phyloP scores from a whole-genome alignment of 108 stramenopile species.

The Parietichytrium sp. region DNA sequence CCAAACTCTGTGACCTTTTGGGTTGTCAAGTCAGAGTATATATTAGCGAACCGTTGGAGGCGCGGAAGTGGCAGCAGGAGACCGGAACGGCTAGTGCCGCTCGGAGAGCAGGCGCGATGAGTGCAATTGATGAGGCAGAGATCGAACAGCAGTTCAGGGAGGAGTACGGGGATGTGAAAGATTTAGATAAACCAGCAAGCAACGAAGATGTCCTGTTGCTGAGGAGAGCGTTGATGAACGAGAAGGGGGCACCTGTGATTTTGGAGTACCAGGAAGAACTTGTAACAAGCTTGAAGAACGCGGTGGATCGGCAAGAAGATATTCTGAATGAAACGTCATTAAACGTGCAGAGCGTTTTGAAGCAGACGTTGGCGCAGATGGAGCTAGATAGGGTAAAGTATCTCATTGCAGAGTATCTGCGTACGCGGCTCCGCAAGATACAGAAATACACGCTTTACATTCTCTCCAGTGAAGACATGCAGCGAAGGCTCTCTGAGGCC shows the following conservation, averaged over 20 bases:
- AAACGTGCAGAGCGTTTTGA: not conserved
- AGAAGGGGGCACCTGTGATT: conserved; percentile 13
- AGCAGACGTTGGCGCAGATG: not conserved
- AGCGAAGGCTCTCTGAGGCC: not conserved
- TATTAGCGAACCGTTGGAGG: too few species aligned
- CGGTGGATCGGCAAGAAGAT: conserved; percentile 21
- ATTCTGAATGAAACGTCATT: not conserved
- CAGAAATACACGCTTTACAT: not conserved
- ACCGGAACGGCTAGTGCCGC: not conserved
- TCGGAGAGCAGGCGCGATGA: not conserved
- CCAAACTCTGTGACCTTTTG: too few species aligned
- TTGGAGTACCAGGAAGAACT: conserved; percentile 1
- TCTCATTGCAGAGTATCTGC: conserved; percentile 9
- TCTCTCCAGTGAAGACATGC: not conserved
- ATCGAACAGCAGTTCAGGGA: not conserved
- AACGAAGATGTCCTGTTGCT: not conserved
- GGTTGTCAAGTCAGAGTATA: too few species aligned
- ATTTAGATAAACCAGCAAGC: not conserved
- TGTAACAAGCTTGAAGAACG: conserved; percentile 10
- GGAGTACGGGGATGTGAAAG: not conserved
- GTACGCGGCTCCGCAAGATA: conserved; percentile 19
- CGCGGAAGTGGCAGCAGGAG: too few species aligned
- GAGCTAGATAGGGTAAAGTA: conserved; percentile 23
- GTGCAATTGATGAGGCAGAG: not conserved
- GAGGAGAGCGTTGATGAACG: not conserved